Base-by-base conservation (phyloP, 441 rosid genomes). In the Euphorbia corollata region DNA sequence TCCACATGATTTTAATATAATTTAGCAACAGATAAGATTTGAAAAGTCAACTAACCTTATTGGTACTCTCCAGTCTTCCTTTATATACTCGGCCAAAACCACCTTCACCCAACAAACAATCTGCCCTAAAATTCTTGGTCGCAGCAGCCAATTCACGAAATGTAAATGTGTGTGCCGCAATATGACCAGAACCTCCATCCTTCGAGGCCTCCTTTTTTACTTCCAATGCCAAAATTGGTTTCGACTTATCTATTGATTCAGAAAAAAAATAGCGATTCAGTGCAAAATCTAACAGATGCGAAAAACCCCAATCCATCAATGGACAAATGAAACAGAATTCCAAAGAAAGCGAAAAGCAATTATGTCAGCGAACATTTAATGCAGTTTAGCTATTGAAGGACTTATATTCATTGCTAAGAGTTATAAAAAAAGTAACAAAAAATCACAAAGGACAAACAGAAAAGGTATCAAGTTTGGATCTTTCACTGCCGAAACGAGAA, bases 51-150 rank as follows among this genome's bases (percentile, higher is more conserved):
- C 78, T 32, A 75, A 86, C 92, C 86, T 82, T 73, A 75, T 79
- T 85, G 61, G 79, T 80, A 68, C 82, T 83, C 68, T 87, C 92
- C 74, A 87, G 65, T 48, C 79, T 79, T 23, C 92, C 92, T 79
- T 85, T 84, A 72, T 86, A 83, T 59, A 86, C 91, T 68, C 84
- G 77, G 19, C 88, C 91, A 64, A 86, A 86, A 50, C 92, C 92
- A 65, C 87, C 88, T 78, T 86, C 88, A 55, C 91, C 91, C 67
- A 84, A 67, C 59, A 81, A 87, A 74, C 82, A 85, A 71, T 86
- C 92, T 63, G 83, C 80, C 76, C 85, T 80, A 78, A 86, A 86
- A 78, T 83, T 82, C 81, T 82, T 83, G 2, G 92, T 85, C 41
- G 86, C 86, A 36, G 76, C 73, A 20, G 92, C 87, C 78, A 86